Base-by-base conservation (phyloP, 2,329 filamentous ascomycete genomes). In the Onygena corvina region DNA sequence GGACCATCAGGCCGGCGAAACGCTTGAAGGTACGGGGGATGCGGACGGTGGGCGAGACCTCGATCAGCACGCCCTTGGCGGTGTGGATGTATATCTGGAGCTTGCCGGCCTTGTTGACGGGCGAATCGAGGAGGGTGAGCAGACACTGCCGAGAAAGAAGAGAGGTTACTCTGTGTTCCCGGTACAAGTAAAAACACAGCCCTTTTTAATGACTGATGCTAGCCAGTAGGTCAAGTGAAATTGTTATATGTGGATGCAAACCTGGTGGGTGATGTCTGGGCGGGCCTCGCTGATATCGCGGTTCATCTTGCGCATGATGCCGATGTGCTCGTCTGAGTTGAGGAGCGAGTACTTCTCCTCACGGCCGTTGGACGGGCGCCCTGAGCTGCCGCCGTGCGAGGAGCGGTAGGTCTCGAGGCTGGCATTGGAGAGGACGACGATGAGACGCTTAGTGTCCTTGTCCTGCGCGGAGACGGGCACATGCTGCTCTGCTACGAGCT, bases 291-390 rank as follows among this genome's bases (percentile, higher is more conserved):
- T 95, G 57, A 98, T 96, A 66, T 98, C 92, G 59, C 92, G 79
- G 66, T 94, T 94, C 90, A 96, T 96, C 75, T 96, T 98, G 62
- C 92, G 84, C 88, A 98, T 94, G 57, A 96, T 85, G 54, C 92
- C 92, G 59, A 98, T 98, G 66, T 98, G 92, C 70, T 98, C 92
- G 64, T 98, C 92, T 69, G 89, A 95, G 75, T 98, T 98, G 62
- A 98, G 81, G 47, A 98, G 75, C 53, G 90, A 94, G 70, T 94
- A 98, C 69, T 96, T 96, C 66, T 95, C 90, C 61, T 95, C 89
- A 47, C 85, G 80, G 27, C 63, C 54, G 23, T 47, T 51, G 8
- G 42, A n/a, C 3, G 27, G 38, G 30, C 50, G 52, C 53, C 79
- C 73, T 65, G 80, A 68, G n/a, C n/a, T n/a, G 70, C 81, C 70